These are phyloP conservation scores for Setaria italica DNA, from an alignment of 202 grass and related monocot genomes.

Conservation along the genomic window DNA sequence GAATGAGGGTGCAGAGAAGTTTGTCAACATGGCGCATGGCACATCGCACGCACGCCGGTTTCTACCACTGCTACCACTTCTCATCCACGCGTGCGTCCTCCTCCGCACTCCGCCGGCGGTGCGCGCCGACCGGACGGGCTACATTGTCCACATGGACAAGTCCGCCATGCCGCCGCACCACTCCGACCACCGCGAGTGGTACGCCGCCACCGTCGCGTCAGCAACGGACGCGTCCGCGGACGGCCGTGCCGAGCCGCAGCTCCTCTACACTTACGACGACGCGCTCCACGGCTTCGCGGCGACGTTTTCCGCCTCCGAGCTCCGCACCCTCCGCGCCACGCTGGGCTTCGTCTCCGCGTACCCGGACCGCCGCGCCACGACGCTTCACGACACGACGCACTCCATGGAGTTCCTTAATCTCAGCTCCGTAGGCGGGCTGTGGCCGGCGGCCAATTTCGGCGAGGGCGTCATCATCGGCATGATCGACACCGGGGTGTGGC, in stretches of 20 bases:
- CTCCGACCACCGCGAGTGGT: slow-evolving; percentile 55
- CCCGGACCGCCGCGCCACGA: slow-evolving; percentile 42
- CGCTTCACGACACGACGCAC: slow-evolving; percentile 66
- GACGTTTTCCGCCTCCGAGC: slow-evolving; percentile 54
- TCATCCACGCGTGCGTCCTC: slow-evolving; percentile 31
- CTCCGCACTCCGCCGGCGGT: not conserved
- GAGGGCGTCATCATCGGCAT: slow-evolving; percentile 87
- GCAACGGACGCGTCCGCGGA: not conserved
- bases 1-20: not conserved
- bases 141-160: slow-evolving; percentile 87
- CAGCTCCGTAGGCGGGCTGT: slow-evolving; percentile 36
- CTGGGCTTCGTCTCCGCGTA: slow-evolving; percentile 69
- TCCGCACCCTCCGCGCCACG: slow-evolving; percentile 39
- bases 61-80: not conserved
- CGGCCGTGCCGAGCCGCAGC: not conserved
- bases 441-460: slow-evolving; percentile 60
- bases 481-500: slow-evolving; percentile 77
- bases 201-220: slow-evolving; percentile 49
- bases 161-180: slow-evolving; percentile 63
- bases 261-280: slow-evolving; percentile 71
- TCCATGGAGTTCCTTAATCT: slow-evolving; percentile 74
- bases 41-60: not conserved
- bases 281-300: slow-evolving; percentile 79
- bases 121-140: slow-evolving; percentile 4
- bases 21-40: slow-evolving; percentile 8